These are phyloP conservation scores for Penicillium psychrofluorescens DNA, from an alignment of 495 filamentous ascomycete genomes.

Conservation along the genomic window DNA sequence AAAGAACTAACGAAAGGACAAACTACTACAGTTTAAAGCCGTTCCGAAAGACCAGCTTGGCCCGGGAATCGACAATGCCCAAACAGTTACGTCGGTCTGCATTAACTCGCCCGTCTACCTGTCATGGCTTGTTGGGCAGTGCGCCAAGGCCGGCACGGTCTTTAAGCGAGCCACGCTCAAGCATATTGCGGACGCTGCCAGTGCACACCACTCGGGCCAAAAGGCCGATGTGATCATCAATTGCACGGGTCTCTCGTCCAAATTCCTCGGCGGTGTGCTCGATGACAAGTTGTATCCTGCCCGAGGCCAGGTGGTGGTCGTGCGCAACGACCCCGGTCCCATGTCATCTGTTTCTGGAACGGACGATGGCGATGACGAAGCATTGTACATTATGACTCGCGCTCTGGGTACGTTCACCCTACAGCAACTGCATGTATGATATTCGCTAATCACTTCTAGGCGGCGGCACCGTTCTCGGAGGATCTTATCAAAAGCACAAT, in stretches of 20 bases:
- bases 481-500: constrained; percentile 73
- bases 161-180: constrained; percentile 53
- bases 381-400: constrained; percentile 87
- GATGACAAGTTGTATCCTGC: constrained; percentile 69
- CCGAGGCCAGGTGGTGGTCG: constrained; percentile 82
- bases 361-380: constrained; percentile 74
- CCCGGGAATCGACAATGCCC: constrained; percentile 58
- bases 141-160: constrained; percentile 58
- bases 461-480: constrained; percentile 75
- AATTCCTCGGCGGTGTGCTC: constrained; percentile 71
- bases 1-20: neutral
- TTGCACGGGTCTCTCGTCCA: constrained; percentile 73
- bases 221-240: constrained; percentile 74
- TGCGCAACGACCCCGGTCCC: constrained; percentile 69
- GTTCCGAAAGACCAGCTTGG: constrained; percentile 50
- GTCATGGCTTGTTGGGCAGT: constrained; percentile 73
- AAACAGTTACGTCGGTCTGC: constrained; percentile 74
- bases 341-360: constrained; percentile 68
- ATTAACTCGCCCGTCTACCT: constrained; percentile 88
- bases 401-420: constrained; percentile 49
- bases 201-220: constrained; percentile 53
- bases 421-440: neutral
- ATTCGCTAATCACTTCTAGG: constrained; percentile 20
- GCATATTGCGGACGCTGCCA: constrained; percentile 67
- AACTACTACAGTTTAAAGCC: constrained; percentile 47